These are phyloP conservation scores for Rhizophora apiculata DNA, from an alignment of 345 rosid genomes.

Conservation along the genomic window DNA sequence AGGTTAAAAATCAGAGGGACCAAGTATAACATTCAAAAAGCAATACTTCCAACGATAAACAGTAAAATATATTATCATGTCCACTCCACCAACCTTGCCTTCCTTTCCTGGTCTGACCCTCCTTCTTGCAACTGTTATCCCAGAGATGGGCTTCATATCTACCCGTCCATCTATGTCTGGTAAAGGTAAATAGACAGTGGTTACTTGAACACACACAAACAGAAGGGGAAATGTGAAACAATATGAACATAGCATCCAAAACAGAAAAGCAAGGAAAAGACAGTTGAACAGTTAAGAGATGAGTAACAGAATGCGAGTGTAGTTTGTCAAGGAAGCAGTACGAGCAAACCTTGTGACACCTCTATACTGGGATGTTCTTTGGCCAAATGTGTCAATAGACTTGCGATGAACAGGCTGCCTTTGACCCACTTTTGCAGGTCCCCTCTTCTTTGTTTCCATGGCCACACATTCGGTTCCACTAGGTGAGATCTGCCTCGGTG, in stretches of 20 bases:
- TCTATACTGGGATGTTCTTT: slow-evolving; percentile 88
- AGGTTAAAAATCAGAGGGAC: slow-evolving; percentile 26
- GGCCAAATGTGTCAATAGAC: slow-evolving; percentile 75
- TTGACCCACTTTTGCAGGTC: slow-evolving; percentile 43
- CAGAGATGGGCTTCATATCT: slow-evolving; percentile 87
- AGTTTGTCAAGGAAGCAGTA: not conserved
- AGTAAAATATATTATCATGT: slow-evolving; percentile 9
- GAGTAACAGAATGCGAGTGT: not conserved
- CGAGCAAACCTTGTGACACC: slow-evolving; percentile 79
- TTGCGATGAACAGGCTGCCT: slow-evolving; percentile 75
- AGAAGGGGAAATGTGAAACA: not conserved
- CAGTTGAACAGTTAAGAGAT: not conserved
- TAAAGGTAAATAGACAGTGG: not conserved
- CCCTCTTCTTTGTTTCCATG: slow-evolving; percentile 59
- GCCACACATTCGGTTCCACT: slow-evolving; percentile 30
- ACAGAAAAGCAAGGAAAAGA: not conserved
- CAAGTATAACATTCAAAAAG: slow-evolving; percentile 21
- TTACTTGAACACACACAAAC: not conserved
- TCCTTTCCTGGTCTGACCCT: slow-evolving; percentile 89
- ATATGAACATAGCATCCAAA: not conserved
- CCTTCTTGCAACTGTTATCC: slow-evolving; percentile 90
- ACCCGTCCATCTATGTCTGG: slow-evolving; percentile 84
- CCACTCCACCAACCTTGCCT: slow-evolving; percentile 66
- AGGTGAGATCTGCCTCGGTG: slow-evolving; percentile 34
- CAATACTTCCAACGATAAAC: slow-evolving; percentile 24